Percentiles rank a stretch among this genome's conserved stretches.
Evolutionary conservation across 148 eudicot species (phyloP).

Genomic region (Polygonum aviculare): DNA sequence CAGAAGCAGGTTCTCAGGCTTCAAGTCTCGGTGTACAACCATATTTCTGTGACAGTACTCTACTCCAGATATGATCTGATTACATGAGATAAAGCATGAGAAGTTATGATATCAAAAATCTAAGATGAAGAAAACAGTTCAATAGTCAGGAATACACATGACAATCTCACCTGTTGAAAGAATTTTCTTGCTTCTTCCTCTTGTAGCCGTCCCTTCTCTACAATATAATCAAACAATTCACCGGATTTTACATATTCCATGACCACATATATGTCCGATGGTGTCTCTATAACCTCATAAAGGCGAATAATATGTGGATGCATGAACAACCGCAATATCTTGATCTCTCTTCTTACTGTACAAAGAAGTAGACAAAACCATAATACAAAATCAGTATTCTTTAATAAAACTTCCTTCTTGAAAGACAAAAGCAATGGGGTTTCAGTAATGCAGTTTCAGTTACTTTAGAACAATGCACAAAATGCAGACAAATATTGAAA

Average conservation of each 20-base stretch:
- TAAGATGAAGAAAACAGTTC: background rate
- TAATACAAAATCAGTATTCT: conserved; percentile 1
- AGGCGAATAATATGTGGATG: conserved; percentile 96
- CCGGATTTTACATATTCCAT: conserved; percentile 97
- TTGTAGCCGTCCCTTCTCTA: conserved; percentile 87
- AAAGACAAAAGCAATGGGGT: background rate
- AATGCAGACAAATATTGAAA: background rate
- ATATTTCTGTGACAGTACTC: conserved; percentile 97
- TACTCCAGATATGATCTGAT: conserved; percentile 92
- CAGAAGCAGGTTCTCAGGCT: conserved; percentile 92
- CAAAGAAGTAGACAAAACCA: conserved; percentile 6
- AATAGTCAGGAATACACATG: background rate
- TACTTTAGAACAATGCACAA: background rate
- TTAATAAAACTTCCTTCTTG: background rate
- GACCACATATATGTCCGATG: conserved; percentile 75
- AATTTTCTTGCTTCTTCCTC: conserved; percentile 92
- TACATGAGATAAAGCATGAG: conserved; percentile 11
- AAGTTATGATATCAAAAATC: background rate
- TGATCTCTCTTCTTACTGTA: conserved; percentile 86
- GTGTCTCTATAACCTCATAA: conserved; percentile 95
- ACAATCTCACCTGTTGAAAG: conserved; percentile 66
- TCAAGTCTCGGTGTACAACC: conserved; percentile 97
- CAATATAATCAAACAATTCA: conserved; percentile 92
- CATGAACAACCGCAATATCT: conserved; percentile 89
- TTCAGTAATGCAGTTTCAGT: background rate